These are phyloP conservation scores for Xylaria intraflava DNA, from an alignment of 495 filamentous ascomycete genomes.

Conservation along the genomic window DNA sequence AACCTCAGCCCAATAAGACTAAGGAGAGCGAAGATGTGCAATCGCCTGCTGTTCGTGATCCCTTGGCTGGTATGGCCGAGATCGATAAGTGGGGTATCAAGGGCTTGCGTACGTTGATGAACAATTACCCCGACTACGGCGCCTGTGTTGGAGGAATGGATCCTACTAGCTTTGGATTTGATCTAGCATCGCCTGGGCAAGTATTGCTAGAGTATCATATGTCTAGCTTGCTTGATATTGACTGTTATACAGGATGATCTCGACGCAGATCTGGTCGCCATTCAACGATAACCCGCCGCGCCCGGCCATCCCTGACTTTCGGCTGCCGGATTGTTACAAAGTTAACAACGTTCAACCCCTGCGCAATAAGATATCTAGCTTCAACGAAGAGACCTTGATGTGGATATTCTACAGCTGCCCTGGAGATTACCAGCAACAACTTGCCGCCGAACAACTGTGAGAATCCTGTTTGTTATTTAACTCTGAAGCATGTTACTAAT, in stretches of 20 bases:
- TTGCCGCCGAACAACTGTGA: conserved; percentile 75
- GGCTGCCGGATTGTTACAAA: conserved; percentile 74
- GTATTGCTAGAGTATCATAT: conserved; percentile 16
- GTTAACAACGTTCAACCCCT: conserved; percentile 81
- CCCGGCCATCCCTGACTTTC: conserved; percentile 71
- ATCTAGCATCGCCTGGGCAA: conserved; percentile 74
- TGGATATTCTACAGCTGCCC: conserved; percentile 93
- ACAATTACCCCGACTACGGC: conserved; percentile 68
- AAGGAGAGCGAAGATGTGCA: conserved; percentile 37
- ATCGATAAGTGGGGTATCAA: conserved; percentile 75
- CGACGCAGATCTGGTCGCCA: conserved; percentile 52
- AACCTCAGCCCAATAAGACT: conserved; percentile 32
- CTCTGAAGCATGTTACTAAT: conserved; percentile 11
- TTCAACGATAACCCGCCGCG: conserved; percentile 64
- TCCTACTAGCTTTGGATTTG: conserved; percentile 66
- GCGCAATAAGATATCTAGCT: conserved; percentile 68
- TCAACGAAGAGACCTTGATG: conserved; percentile 87
- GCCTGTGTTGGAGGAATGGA: conserved; percentile 73
- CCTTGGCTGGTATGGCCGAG: conserved; percentile 68
- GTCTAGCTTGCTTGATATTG: background rate
- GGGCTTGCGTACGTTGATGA: conserved; percentile 72
- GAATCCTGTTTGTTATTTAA: conserved; percentile 12
- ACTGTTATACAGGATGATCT: conserved; percentile 26
- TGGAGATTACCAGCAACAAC: conserved; percentile 73
- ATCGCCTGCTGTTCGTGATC: conserved; percentile 40